phyloP scores from a whole-genome alignment of 805 yeast species.

The Saccharomyces kudriavzevii region DNA sequence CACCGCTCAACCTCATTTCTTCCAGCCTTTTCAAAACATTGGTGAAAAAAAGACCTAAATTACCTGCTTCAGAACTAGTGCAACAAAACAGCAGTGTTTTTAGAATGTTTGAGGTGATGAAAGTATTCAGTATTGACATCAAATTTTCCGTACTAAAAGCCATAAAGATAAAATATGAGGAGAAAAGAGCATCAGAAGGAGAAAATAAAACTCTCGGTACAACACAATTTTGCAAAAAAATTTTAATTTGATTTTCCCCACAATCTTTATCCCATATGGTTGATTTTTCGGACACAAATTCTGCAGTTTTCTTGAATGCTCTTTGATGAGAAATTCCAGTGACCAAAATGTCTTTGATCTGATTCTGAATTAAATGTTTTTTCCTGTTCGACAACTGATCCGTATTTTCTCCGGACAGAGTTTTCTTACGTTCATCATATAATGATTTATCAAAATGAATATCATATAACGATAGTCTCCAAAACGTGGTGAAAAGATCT shows the following conservation, averaged over 20 bases:
- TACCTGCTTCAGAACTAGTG: conserved; percentile 73
- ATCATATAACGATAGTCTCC: conserved; percentile 70
- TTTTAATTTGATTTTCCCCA: conserved; percentile 17
- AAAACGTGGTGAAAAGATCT: conserved; percentile 52
- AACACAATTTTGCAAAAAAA: conserved; percentile 55
- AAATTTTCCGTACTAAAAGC: conserved; percentile 39
- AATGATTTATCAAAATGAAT: conserved; percentile 44
- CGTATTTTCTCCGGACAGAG: conserved; percentile 9
- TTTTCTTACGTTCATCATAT: conserved; percentile 40
- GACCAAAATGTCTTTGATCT: conserved; percentile 12
- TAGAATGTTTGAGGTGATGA: conserved; percentile 44
- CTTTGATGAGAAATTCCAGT: conserved; percentile 19
- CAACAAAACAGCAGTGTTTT: conserved; percentile 57
- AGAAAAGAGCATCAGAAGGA: conserved; percentile 70
- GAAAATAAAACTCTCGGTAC: conserved; percentile 74
- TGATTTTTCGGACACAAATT: conserved; percentile 6
- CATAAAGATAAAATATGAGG: conserved; percentile 51
- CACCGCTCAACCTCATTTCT: conserved; percentile 35
- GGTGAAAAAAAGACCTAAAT: conserved; percentile 65
- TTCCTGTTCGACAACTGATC: conserved; percentile 13
- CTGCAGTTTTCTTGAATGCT: conserved; percentile 8
- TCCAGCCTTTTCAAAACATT: conserved; percentile 45
- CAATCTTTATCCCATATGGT: conserved; percentile 12
- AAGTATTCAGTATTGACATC: conserved; percentile 34
- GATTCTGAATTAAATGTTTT: conserved; percentile 9